Conservation (phyloP, 768 basidiomycete genomes). For the Boletus sensibilis region DNA sequence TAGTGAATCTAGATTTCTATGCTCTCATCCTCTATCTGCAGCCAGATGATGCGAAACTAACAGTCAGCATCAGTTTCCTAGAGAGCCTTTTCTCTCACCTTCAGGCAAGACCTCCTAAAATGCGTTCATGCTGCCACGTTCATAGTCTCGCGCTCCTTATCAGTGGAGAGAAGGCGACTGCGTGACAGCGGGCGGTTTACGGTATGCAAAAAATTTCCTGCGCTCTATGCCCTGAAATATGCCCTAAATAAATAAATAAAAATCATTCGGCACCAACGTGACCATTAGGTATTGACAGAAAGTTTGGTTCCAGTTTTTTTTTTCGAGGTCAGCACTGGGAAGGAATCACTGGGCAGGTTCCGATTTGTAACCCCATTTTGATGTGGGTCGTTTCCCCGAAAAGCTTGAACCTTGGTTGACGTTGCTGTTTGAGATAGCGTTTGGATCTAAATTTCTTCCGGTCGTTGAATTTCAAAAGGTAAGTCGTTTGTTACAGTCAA, state of each 20-base stretch:
- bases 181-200: slow-evolving; percentile 23
- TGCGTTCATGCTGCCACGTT: slow-evolving; percentile 18
- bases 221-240: slow-evolving; percentile 25
- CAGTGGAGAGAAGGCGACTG: slow-evolving; percentile 12
- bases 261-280: slow-evolving; percentile 5
- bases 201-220: slow-evolving; percentile 22
- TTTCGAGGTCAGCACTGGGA: slow-evolving; percentile 5
- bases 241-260: slow-evolving; percentile 9
- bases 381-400: slow-evolving; percentile 3
- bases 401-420: slow-evolving; percentile 29
- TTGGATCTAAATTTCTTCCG: background rate
- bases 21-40: background rate
- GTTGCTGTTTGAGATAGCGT: slow-evolving; percentile 5
- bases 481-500: background rate
- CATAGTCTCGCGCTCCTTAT: slow-evolving; percentile 18
- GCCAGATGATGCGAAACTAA: background rate
- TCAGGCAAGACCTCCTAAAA: background rate
- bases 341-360: slow-evolving; percentile 5
- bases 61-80: background rate
- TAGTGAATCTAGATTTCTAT: background rate
- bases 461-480: background rate
- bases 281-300: slow-evolving; percentile 21
- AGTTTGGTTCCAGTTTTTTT: slow-evolving; percentile 9
- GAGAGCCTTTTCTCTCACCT: slow-evolving; percentile 8
- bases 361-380: slow-evolving; percentile 14